These are phyloP conservation scores for Vitis amurensis DNA, from an alignment of 164 flowering plant species.

Conservation along the genomic window DNA sequence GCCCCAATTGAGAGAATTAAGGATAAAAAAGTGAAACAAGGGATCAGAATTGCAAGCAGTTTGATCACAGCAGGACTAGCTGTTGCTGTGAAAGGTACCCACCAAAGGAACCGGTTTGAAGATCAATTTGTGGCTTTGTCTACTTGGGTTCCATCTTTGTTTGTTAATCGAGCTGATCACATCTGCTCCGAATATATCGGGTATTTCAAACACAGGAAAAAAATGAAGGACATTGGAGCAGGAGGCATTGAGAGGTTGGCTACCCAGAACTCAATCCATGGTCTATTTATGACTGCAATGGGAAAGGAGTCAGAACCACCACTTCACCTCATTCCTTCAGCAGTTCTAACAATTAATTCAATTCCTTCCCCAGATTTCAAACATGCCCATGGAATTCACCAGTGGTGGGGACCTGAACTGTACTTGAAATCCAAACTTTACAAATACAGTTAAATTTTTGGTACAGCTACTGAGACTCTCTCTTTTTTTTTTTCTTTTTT, in stretches of 20 bases:
- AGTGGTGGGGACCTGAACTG: conserved; percentile 65
- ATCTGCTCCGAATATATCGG: conserved; percentile 73
- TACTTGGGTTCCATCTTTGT: conserved; percentile 62
- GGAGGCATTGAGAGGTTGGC: conserved; percentile 57
- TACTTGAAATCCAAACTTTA: conserved; percentile 39
- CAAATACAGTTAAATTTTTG: conserved; percentile 23
- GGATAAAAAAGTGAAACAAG: conserved; percentile 54
- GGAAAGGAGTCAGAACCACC: conserved; percentile 64
- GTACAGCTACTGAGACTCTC: background rate
- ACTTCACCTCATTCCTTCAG: conserved; percentile 71
- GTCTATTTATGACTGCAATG: conserved; percentile 45
- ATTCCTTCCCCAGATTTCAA: conserved; percentile 40
- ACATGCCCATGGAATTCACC: conserved; percentile 71
- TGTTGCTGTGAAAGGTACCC: conserved; percentile 33
- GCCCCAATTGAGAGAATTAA: conserved; percentile 77
- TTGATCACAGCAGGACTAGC: conserved; percentile 73
- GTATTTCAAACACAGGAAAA: conserved; percentile 67
- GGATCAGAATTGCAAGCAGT: conserved; percentile 66
- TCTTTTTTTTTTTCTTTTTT: no score
- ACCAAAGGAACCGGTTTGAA: conserved; percentile 16
- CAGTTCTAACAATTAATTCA: conserved; percentile 44
- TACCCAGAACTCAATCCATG: conserved; percentile 55
- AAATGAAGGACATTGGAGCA: conserved; percentile 71
- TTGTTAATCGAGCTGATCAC: conserved; percentile 62
- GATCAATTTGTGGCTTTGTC: conserved; percentile 49